Base-by-base conservation (phyloP, 768 basidiomycete species). In the Amanita polypyramis region DNA sequence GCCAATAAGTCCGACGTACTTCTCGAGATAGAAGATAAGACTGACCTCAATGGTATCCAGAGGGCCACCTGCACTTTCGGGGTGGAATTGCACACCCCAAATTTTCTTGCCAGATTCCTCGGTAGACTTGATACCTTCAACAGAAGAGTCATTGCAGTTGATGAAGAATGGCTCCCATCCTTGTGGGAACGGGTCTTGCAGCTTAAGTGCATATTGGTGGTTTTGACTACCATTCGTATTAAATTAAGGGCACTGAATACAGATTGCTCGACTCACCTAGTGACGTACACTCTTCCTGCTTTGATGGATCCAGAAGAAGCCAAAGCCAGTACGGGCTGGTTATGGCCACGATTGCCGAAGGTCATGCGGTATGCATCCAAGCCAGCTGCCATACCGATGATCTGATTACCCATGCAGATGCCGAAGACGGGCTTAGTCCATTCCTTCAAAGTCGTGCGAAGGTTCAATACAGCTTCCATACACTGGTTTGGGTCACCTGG, bases 101-200 rank as follows among this genome's bases (percentile, higher is more conserved):
- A 98, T 76, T 54, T 80, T 83, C 70, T 84, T 91, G 46, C 92
- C 92, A 19, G 91, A 93, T 8, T 82, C 85, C 0, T 70, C 60
- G 1, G 96, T 96, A 14, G 92, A 94, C 68, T 93, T 97, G 75
- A 98, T 96, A 33, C 96, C 96, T 62, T 98, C 96, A 12, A 98
- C 93, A 1, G 92, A 96, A 12, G 95, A 97, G 67, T 98, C 95
- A 60, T 97, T 98, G 69, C 92, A 96, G 68, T 97, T 99, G 72
- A 98, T 95, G 74, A 99, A 99, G 77, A 95, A 98, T 0, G 95
- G 95, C 56, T 95, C 92, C 93, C 92, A 99, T 14, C 93, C 96
- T 50, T 75, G 70, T 21, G 96, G 96, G 87, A 97, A 96, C 3
- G 92, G 87, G 60, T 98, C 95, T 52, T 85, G 82, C 45, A 98